Base-by-base conservation (phyloP, 768 basidiomycete genomes). In the Vararia minispora region DNA sequence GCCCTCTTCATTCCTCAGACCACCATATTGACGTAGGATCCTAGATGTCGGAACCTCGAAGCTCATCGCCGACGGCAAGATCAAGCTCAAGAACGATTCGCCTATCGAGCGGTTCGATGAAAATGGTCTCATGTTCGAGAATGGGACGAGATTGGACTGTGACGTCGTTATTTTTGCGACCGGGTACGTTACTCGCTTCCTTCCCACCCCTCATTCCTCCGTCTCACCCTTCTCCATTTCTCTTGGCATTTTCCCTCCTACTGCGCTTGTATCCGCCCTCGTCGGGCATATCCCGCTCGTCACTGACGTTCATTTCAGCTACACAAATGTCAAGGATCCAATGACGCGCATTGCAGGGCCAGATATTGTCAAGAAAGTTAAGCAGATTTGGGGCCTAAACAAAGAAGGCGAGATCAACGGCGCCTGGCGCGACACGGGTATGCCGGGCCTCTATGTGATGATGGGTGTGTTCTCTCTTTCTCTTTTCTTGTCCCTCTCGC, bases 71-170 rank as follows among this genome's bases (percentile, higher is more conserved):
- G 74, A 79, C 48, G 76, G 78, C 5, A 72, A 75, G 51, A 76
- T 83, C 62, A 79, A 79, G 53, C 56, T 83, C 40, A 82, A 81
- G 59, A 76, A 69, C 56, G 74, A 75, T 39, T 58, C 59, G 33
- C 57, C 62, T 32, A 69, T 81, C 39, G 53, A 63, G 39, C 51
- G 52, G 16, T 71, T 74, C 51, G 66, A 60, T 2, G 46, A 58
- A 30, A 49, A 39, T n/a, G 66, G 69, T 5, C 42, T 76, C 18
- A 52, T 56, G 29, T 76, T 75, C 40, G 65, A 68, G 11, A 57
- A 75, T 41, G 69, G 72, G 1, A 61, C 55, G 27, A 58, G 61
- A 32, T 52, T 74, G 5, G 37, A 59, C 13, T 72, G 69, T 7
- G 75, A 78, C 45, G 66, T 79, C 4, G 62, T 78, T 5, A 58